Conservation (phyloP, 495 filamentous ascomycete species). For the Podospora appendiculata region DNA sequence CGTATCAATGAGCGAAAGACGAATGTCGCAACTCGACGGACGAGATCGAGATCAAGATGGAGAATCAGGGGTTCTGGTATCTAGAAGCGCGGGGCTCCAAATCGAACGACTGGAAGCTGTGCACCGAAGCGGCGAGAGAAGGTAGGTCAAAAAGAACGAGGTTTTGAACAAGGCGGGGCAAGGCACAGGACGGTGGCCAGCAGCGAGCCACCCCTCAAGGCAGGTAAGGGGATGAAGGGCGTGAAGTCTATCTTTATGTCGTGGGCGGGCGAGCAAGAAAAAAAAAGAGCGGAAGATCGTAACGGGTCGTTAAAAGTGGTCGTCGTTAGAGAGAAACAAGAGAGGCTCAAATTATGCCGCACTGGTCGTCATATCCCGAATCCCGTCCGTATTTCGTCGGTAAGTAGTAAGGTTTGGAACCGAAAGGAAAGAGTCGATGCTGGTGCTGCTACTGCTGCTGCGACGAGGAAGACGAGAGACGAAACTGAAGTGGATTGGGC, state of each 20-base stretch:
- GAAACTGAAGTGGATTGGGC: too few relatives aligned
- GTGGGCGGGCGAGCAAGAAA: not conserved
- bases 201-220: too few relatives aligned
- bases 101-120: too few relatives aligned
- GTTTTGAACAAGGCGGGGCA: too few relatives aligned
- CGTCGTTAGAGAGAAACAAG: conserved; percentile 11
- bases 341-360: conserved; percentile 4
- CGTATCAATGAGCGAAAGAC: not conserved
- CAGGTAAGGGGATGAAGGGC: too few relatives aligned
- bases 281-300: conserved; percentile 16
- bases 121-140: too few relatives aligned
- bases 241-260: too few relatives aligned
- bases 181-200: too few relatives aligned
- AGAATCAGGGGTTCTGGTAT: too few relatives aligned
- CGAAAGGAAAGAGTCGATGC: conserved; percentile 1
- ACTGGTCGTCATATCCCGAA: conserved; percentile 3
- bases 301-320: conserved; percentile 19
- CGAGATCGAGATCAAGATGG: not conserved
- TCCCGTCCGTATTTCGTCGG: not conserved
- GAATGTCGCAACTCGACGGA: not conserved
- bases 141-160: too few relatives aligned
- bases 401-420: not conserved
- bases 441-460: not conserved
- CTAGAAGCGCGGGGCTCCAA: too few relatives aligned
- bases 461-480: not conserved